Conservation (phyloP, 2,329 filamentous ascomycete species). For the Nemania bipapillata region DNA sequence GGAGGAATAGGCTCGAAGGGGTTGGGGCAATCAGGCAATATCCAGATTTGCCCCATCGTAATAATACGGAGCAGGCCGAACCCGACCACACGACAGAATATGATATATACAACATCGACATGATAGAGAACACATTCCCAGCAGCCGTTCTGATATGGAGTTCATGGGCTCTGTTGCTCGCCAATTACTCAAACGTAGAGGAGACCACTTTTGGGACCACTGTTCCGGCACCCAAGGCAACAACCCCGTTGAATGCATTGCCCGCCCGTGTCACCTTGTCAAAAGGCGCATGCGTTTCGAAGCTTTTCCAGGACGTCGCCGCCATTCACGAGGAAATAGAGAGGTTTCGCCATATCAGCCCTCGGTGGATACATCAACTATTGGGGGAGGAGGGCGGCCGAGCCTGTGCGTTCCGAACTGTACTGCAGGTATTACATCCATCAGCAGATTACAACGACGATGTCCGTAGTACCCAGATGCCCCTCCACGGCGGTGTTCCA, state of each 20-base stretch:
- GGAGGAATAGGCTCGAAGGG: conserved; percentile 12
- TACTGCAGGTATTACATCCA: conserved; percentile 18
- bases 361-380: conserved; percentile 17
- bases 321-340: conserved; percentile 13
- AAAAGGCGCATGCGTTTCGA: conserved; percentile 10
- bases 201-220: conserved; percentile 16
- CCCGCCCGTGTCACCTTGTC: conserved; percentile 9
- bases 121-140: conserved; percentile 13
- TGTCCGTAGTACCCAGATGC: conserved; percentile 15
- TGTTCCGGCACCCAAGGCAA: conserved; percentile 14
- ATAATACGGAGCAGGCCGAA: conserved; percentile 17
- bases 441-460: conserved; percentile 13
- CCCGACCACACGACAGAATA: conserved; percentile 13
- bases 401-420: conserved; percentile 16
- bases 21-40: conserved; percentile 15
- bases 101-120: conserved; percentile 16
- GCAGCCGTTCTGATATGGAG: conserved; percentile 16
- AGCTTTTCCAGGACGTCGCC: conserved; percentile 14
- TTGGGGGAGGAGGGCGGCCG: conserved; percentile 11
- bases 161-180: conserved; percentile 13
- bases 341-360: conserved; percentile 15
- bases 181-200: conserved; percentile 15
- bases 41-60: conserved; percentile 17
- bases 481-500: conserved; percentile 9
- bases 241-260: conserved; percentile 16